phyloP scores from a whole-genome alignment of 2,329 filamentous ascomycete genomes.

The Neofusicoccum umdonicola region DNA sequence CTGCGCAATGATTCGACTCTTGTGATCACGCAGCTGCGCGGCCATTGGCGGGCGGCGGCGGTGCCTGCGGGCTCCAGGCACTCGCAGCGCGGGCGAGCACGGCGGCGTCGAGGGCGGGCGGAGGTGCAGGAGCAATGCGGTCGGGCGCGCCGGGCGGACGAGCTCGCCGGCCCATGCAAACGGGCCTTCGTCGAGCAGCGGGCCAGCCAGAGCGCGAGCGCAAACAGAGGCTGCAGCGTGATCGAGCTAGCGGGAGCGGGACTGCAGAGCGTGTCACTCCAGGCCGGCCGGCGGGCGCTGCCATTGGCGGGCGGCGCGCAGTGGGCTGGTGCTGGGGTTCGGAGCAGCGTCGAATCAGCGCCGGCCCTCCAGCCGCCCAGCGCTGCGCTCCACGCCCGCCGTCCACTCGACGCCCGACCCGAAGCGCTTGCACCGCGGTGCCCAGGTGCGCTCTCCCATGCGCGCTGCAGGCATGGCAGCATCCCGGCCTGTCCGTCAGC shows the following conservation, averaged over 20 bases:
- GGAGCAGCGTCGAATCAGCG: constrained; percentile 3
- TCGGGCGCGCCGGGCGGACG: constrained; percentile 5
- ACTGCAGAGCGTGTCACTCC: constrained; percentile 17
- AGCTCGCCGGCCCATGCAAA: not conserved
- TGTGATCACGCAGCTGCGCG: not conserved
- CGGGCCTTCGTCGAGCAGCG: not conserved
- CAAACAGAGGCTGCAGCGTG: constrained; percentile 12
- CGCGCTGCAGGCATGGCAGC: constrained; percentile 13
- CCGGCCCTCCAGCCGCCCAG: constrained; percentile 6
- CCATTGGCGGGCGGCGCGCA: constrained; percentile 3
- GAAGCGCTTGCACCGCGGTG: constrained; percentile 13
- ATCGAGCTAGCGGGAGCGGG: constrained; percentile 14
- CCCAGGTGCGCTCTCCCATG: not conserved
- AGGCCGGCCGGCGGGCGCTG: not conserved
- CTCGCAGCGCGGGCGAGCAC: not conserved
- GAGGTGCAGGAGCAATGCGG: not conserved
- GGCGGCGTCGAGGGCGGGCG: not conserved
- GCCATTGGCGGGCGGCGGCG: constrained; percentile 4
- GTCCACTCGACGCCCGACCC: constrained; percentile 17
- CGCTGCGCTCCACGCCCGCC: not conserved
- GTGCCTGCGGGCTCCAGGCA: not conserved
- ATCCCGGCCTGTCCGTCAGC: constrained; percentile 16
- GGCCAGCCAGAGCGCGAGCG: constrained; percentile 2
- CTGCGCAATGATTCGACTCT: constrained; percentile 8
- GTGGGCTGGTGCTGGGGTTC: not conserved